Base-by-base conservation (phyloP, 2,329 filamentous ascomycete genomes). In the Cytospora paraplurivora region DNA sequence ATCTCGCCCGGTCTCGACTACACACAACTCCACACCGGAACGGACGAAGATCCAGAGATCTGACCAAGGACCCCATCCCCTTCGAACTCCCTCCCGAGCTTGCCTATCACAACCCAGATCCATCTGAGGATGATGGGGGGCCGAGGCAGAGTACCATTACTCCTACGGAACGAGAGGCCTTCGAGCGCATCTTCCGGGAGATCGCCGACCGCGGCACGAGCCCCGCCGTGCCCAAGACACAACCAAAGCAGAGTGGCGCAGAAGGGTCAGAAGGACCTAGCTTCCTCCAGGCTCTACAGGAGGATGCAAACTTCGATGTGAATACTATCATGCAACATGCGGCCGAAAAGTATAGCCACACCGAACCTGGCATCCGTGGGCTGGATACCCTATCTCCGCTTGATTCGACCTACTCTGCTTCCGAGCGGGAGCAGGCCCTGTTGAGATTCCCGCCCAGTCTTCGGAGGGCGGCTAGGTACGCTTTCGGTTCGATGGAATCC, bases 111-210 rank as follows among this genome's bases (percentile, higher is more conserved):
- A 69, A 70, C 32, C 60, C 70, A 59, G 63, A 69, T 32, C 56
- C 51, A 63, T 52, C 68, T 35, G 63, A 66, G 52, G 72, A 70
- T 35, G 67, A 68, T 6, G 64, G 71, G 17, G 69, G 69, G 13
- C 34, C 57, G 11, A 67, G 60, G 37, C 44, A 60, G 53, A 80
- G 80, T 4, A 88, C 85, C 6, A 85, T 88, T 56, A 89, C 86
- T 0, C 81, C 81, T 0, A 71, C 76, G 0, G 86, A 89, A 70
- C 75, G 76, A 8, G 69, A 74, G 8, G 71, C 78, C 10, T 84
- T 84, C 64, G 79, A 82, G 34, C 77, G 79, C 57, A 83, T 88
- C 58, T 89, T 89, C 68, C 77, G 80, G 58, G 79, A 86, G 59
- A 88, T 88, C 52, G 81, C 83, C 54, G 74, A 52, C 27, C 55